A percentile compares a stretch with the other conserved stretches of the same genome.
Conservation (phyloP, 1,139 yeast genomes). For the Yamadazyma friedrichii region DNA sequence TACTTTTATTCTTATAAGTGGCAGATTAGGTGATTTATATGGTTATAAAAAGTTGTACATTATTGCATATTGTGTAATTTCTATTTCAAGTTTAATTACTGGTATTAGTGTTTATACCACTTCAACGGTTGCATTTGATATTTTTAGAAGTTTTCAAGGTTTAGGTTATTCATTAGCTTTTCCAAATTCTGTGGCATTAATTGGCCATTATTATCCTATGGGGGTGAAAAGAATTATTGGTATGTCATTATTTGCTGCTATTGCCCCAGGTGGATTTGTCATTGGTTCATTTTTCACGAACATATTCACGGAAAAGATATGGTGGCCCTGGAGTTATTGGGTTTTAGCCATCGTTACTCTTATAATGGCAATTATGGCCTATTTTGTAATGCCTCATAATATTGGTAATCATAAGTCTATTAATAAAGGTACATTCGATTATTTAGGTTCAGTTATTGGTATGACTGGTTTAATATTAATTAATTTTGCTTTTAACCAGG, state of each 20-base stretch:
- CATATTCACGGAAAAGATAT: conserved; percentile 36
- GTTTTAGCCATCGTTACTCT: conserved; percentile 38
- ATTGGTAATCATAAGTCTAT: conserved; percentile 23
- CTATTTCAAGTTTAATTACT: conserved; percentile 48
- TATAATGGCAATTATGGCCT: conserved; percentile 27
- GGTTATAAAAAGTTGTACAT: conserved; percentile 54
- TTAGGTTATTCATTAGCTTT: conserved; percentile 56
- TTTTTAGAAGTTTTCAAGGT: conserved; percentile 60
- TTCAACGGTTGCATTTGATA: conserved; percentile 44
- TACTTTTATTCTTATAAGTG: conserved; percentile 59
- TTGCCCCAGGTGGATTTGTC: conserved; percentile 58
- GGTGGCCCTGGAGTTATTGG: conserved; percentile 65
- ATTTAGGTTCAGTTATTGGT: conserved; percentile 33
- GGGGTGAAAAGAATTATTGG: conserved; percentile 39
- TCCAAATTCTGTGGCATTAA: conserved; percentile 57
- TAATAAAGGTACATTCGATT: conserved; percentile 36
- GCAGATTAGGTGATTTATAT: conserved; percentile 62
- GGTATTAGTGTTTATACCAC: conserved; percentile 50
- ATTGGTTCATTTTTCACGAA: conserved; percentile 51
- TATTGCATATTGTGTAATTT: conserved; percentile 47
- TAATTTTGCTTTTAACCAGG: conserved; percentile 63
- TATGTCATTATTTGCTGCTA: conserved; percentile 54
- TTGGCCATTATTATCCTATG: conserved; percentile 51
- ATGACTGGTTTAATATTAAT: conserved; percentile 45
- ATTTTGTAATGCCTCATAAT: conserved; percentile 42